Conservation (phyloP, 768 basidiomycete genomes). For the Suillus discolor region DNA sequence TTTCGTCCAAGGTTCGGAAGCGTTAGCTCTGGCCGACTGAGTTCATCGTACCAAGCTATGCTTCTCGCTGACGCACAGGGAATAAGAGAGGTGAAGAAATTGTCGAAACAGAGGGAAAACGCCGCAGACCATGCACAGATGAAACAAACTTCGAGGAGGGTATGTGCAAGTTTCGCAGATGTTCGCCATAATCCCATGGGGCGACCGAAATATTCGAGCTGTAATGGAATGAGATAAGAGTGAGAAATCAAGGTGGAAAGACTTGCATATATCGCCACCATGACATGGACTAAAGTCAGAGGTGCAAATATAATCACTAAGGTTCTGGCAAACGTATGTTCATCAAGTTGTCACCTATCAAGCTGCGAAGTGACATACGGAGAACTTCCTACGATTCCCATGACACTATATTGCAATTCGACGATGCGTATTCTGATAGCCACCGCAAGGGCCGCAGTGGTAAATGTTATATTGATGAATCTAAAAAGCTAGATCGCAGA, state of each 20-base stretch:
- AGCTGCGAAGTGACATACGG: conserved; percentile 50
- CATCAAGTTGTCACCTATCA: background rate
- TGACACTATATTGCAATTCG: conserved; percentile 51
- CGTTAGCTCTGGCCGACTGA: conserved; percentile 46
- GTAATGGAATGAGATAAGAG: conserved; percentile 21
- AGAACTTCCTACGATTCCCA: conserved; percentile 82
- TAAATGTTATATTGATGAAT: conserved; percentile 82
- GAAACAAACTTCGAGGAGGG: conserved; percentile 84
- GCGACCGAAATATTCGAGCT: conserved; percentile 93
- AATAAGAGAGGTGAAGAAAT: conserved; percentile 86
- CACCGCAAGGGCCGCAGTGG: conserved; percentile 74
- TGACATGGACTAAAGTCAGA: conserved; percentile 80
- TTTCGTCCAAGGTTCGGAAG: conserved; percentile 37
- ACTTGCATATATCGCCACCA: conserved; percentile 83
- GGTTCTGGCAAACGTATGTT: conserved; percentile 44
- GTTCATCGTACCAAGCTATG: conserved; percentile 73
- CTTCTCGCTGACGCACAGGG: conserved; percentile 66
- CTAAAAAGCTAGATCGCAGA: conserved; percentile 66
- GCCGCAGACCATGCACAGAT: conserved; percentile 95
- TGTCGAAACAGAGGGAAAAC: conserved; percentile 86
- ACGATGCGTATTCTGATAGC: conserved; percentile 72
- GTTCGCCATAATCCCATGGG: conserved; percentile 93
- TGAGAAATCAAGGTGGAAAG: conserved; percentile 7
- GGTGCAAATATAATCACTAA: conserved; percentile 87
- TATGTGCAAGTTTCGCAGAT: conserved; percentile 83